Evolutionary conservation across 2,329 filamentous ascomycete species (phyloP).

Genomic region (Diaporthe capsici): DNA sequence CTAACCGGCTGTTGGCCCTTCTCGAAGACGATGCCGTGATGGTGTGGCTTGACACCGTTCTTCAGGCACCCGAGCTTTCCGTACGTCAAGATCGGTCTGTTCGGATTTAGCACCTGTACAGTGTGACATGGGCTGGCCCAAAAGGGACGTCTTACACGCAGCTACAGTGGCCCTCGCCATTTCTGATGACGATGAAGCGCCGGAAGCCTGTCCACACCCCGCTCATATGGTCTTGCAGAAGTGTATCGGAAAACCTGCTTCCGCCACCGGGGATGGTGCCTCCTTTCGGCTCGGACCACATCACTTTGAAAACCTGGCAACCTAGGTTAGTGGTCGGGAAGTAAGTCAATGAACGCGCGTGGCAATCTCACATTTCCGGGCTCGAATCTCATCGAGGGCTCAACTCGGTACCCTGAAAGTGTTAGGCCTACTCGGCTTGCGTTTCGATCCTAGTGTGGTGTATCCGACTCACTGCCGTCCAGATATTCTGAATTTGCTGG

Average conservation of each 20-base stretch:
- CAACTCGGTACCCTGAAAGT: slow-evolving; percentile 26
- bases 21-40: slow-evolving; percentile 68
- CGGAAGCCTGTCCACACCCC: slow-evolving; percentile 64
- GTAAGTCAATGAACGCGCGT: neutral
- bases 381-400: slow-evolving; percentile 26
- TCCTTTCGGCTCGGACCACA: slow-evolving; percentile 65
- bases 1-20: slow-evolving; percentile 49
- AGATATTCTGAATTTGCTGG: slow-evolving; percentile 17
- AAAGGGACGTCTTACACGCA: slow-evolving; percentile 65
- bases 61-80: slow-evolving; percentile 67
- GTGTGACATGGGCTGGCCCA: neutral
- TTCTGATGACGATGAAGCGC: slow-evolving; percentile 68
- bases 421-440: neutral
- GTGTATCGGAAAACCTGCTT: slow-evolving; percentile 48
- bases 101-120: neutral
- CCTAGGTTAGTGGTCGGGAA: slow-evolving; percentile 2
- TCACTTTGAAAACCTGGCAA: slow-evolving; percentile 66
- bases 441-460: neutral
- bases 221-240: slow-evolving; percentile 48
- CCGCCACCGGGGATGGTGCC: slow-evolving; percentile 23
- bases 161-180: slow-evolving; percentile 65
- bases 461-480: slow-evolving; percentile 19
- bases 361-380: slow-evolving; percentile 22
- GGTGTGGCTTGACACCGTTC: slow-evolving; percentile 63
- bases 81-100: slow-evolving; percentile 70